These are phyloP conservation scores for Alternaria arbusti DNA, from an alignment of 2,329 filamentous ascomycete species.

Conservation along the genomic window DNA sequence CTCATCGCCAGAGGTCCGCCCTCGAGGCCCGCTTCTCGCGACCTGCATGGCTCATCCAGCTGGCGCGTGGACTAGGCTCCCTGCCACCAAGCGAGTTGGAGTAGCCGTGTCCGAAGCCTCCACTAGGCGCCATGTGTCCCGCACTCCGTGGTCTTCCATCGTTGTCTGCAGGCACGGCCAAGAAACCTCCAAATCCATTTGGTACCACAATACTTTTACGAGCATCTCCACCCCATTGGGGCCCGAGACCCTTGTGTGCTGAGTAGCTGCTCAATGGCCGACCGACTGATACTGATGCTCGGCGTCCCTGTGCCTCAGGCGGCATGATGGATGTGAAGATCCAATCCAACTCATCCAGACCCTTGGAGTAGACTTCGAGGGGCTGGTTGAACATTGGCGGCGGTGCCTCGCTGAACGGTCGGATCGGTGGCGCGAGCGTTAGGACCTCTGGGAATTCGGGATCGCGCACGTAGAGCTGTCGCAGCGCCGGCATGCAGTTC, in stretches of 20 bases:
- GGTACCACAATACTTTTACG: slow-evolving; percentile 69
- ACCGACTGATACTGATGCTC: slow-evolving; percentile 49
- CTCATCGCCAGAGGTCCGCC: slow-evolving; percentile 46
- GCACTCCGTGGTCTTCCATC: slow-evolving; percentile 45
- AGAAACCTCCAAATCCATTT: slow-evolving; percentile 70
- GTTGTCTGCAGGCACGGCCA: slow-evolving; percentile 63
- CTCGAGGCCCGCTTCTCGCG: slow-evolving; percentile 43
- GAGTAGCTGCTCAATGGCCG: slow-evolving; percentile 55
- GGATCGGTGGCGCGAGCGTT: slow-evolving; percentile 70
- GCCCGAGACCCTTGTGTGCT: slow-evolving; percentile 56
- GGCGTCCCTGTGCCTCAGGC: slow-evolving; percentile 51
- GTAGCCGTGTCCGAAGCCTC: slow-evolving; percentile 33
- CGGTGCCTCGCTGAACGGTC: slow-evolving; percentile 56
- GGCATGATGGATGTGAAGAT: slow-evolving; percentile 68
- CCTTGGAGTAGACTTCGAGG: slow-evolving; percentile 69
- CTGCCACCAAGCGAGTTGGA: slow-evolving; percentile 33
- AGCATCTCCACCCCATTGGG: slow-evolving; percentile 65
- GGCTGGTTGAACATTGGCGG: slow-evolving; percentile 59
- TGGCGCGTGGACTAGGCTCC: slow-evolving; percentile 31
- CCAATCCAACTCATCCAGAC: slow-evolving; percentile 72
- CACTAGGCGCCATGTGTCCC: slow-evolving; percentile 32
- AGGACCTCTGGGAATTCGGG: slow-evolving; percentile 81
- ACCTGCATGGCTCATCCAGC: slow-evolving; percentile 42
- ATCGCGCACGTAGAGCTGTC: slow-evolving; percentile 84
- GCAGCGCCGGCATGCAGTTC: slow-evolving; percentile 74